A percentile compares a stretch with the other conserved stretches of the same genome.
Conservation (phyloP, 2,329 filamentous ascomycete species). For the Aspergillus candidus region DNA sequence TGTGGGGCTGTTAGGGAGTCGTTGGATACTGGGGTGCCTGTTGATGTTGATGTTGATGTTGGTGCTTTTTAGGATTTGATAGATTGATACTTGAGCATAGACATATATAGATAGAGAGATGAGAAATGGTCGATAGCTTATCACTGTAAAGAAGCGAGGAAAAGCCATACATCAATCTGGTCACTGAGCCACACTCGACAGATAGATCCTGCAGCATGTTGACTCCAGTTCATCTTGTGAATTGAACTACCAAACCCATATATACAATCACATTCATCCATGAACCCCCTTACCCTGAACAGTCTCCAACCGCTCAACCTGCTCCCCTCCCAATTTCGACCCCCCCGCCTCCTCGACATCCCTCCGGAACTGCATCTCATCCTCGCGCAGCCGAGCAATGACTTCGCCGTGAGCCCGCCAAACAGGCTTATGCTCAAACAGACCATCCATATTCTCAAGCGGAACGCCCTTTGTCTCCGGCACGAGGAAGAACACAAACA, state of each 20-base stretch:
- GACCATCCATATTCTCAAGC: conserved; percentile 57
- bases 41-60: conserved; percentile 24
- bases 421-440: conserved; percentile 45
- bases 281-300: conserved; percentile 2
- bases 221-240: too few species aligned
- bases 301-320: conserved; percentile 10
- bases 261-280: background rate
- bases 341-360: conserved; percentile 15
- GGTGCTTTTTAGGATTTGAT: conserved; percentile 2
- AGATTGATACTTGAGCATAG: too few species aligned
- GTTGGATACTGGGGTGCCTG: conserved; percentile 34
- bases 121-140: too few species aligned
- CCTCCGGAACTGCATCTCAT: conserved; percentile 31
- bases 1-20: conserved; percentile 48
- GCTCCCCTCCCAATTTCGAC: conserved; percentile 4
- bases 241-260: background rate
- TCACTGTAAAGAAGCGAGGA: too few species aligned
- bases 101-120: too few species aligned
- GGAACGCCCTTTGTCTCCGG: conserved; percentile 63
- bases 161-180: too few species aligned
- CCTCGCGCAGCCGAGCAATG: conserved; percentile 26
- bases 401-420: conserved; percentile 32
- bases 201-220: too few species aligned
- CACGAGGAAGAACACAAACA: conserved; percentile 56
- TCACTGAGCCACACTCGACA: too few species aligned